A percentile compares a stretch with the other conserved stretches of the same genome.
Conservation (phyloP, 2,329 filamentous ascomycete genomes). For the Fusarium tuaranense region DNA sequence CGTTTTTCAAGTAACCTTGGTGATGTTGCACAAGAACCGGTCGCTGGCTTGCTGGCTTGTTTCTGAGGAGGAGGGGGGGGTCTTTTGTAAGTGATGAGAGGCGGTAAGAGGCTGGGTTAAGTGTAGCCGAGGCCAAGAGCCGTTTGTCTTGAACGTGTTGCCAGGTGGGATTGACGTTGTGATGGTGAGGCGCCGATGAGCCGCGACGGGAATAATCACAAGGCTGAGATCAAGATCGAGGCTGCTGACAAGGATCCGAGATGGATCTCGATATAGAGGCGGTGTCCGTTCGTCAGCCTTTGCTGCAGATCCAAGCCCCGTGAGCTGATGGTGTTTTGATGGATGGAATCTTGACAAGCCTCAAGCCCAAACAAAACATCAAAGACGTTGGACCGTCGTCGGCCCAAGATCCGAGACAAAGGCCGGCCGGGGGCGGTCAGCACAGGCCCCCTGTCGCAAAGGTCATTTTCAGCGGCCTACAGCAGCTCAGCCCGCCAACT, state of each 20-base stretch:
- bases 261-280: neutral
- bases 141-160: neutral
- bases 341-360: constrained; percentile 7
- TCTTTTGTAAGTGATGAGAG: neutral
- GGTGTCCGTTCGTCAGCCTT: neutral
- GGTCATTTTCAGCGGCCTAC: constrained; percentile 16
- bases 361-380: constrained; percentile 32
- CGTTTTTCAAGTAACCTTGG: constrained; percentile 40
- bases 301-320: neutral
- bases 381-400: constrained; percentile 28
- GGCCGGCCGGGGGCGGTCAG: constrained; percentile 36
- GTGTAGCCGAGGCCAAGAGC: neutral
- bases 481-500: constrained; percentile 6
- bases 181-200: constrained; percentile 8
- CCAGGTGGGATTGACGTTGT: neutral
- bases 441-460: constrained; percentile 1
- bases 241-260: neutral
- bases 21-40: constrained; percentile 38
- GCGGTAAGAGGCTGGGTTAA: neutral
- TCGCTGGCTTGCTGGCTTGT: constrained; percentile 13
- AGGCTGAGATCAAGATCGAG: neutral
- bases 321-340: neutral
- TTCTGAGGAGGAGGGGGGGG: too few relatives aligned
- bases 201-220: neutral
- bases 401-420: constrained; percentile 40